These are phyloP conservation scores for Zygnema circumcarinatum DNA, from an alignment of 139 green algal species.

Conservation along the genomic window DNA sequence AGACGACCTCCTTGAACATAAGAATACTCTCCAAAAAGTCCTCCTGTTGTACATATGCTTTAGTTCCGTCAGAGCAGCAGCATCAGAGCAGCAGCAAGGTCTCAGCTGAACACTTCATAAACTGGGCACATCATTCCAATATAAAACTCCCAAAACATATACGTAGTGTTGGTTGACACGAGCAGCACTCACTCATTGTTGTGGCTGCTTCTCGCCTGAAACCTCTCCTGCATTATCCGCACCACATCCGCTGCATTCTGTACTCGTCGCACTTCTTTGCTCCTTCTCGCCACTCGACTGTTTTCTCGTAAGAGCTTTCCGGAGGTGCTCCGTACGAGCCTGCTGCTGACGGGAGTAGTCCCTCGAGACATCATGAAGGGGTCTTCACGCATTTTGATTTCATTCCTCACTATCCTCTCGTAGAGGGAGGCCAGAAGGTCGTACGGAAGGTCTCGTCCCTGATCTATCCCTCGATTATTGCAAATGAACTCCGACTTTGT, in stretches of 20 bases:
- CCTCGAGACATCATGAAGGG: neutral
- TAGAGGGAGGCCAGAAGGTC: slow-evolving; percentile 81
- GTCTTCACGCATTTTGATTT: slow-evolving; percentile 71
- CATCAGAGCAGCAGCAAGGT: neutral
- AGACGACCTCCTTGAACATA: neutral
- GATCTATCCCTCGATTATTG: slow-evolving; percentile 41
- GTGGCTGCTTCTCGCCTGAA: neutral
- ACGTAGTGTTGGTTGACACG: no score
- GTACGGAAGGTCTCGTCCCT: slow-evolving; percentile 68
- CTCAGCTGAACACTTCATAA: neutral
- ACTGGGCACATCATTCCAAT: neutral
- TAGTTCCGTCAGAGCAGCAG: neutral
- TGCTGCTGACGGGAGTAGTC: neutral
- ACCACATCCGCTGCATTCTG: neutral
- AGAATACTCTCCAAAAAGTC: no score
- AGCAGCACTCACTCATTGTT: neutral
- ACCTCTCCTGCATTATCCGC: neutral
- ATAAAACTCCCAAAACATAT: neutral
- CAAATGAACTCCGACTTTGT: slow-evolving; percentile 26
- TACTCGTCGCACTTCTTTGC: neutral
- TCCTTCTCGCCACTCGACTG: slow-evolving; percentile 2
- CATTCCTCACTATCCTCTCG: slow-evolving; percentile 72
- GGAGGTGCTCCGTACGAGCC: neutral
- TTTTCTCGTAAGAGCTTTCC: no score
- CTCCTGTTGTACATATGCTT: neutral